Conservation (phyloP, 768 basidiomycete genomes). For the Amanita jacksonii region DNA sequence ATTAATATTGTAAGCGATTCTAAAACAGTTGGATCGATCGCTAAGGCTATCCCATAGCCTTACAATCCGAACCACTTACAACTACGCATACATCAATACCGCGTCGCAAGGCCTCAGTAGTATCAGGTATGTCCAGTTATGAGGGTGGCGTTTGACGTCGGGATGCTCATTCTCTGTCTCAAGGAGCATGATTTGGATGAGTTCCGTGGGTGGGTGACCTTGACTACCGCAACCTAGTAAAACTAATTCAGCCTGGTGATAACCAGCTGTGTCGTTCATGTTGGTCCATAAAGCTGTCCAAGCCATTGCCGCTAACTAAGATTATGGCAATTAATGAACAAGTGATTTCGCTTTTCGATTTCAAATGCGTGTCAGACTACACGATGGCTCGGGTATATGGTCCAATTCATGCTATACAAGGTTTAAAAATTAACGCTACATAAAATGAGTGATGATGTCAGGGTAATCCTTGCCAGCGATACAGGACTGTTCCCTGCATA, state of each 20-base stretch:
- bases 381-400: no score
- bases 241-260: background rate
- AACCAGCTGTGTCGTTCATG: background rate
- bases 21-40: no score
- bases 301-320: no score
- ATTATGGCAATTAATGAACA: no score
- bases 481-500: constrained; percentile 54
- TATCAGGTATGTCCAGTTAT: constrained; percentile 8
- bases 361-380: no score
- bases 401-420: no score
- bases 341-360: no score
- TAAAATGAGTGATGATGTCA: constrained; percentile 12
- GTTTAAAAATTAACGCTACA: constrained; percentile 5
- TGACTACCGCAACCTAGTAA: background rate
- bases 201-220: background rate
- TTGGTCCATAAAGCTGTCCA: background rate
- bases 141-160: no score
- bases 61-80: constrained; percentile 18
- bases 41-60: constrained; percentile 10
- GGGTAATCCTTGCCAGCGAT: constrained; percentile 59
- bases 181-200: background rate
- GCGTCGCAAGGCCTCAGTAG: constrained; percentile 8
- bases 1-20: constrained; percentile 20
- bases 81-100: constrained; percentile 22
- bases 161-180: no score